Conservation (phyloP, 169 alveolate species). For the Perkinsus chesapeaki region DNA sequence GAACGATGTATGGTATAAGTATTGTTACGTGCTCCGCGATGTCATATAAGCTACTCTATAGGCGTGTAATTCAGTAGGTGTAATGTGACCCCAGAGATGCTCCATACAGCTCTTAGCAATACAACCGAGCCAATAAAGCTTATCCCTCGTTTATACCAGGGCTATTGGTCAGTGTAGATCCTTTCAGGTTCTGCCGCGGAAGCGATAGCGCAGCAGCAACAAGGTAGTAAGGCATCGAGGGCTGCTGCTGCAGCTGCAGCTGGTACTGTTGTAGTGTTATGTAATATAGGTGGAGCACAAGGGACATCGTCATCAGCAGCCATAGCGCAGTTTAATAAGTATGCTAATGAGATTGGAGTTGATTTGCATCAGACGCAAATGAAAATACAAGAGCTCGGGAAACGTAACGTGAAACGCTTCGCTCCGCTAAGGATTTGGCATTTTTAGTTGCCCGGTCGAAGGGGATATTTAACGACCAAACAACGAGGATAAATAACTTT, state of each 20-base stretch:
- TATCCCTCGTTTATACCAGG: too few relatives aligned
- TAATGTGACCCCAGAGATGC: too few relatives aligned
- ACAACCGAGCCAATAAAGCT: too few relatives aligned
- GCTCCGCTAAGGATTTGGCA: neutral
- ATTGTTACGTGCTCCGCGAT: too few relatives aligned
- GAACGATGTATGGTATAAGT: too few relatives aligned
- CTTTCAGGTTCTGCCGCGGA: neutral
- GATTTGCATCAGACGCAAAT: neutral
- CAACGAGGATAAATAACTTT: neutral
- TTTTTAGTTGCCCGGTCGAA: neutral
- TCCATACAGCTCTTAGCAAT: too few relatives aligned
- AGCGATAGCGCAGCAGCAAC: neutral
- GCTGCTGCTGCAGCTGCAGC: too few relatives aligned
- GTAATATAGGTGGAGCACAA: neutral
- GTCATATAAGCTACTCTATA: too few relatives aligned
- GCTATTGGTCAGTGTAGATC: too few relatives aligned
- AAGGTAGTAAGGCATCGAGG: neutral
- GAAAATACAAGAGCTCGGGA: neutral
- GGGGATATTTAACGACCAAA: neutral
- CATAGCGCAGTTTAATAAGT: neutral
- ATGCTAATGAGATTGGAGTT: neutral
- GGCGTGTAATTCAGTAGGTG: too few relatives aligned
- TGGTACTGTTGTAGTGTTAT: too few relatives aligned
- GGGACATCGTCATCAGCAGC: neutral
- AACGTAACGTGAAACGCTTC: neutral